These are phyloP conservation scores for Eimeria falciformis DNA, from an alignment of 169 alveolate genomes.

Conservation along the genomic window DNA sequence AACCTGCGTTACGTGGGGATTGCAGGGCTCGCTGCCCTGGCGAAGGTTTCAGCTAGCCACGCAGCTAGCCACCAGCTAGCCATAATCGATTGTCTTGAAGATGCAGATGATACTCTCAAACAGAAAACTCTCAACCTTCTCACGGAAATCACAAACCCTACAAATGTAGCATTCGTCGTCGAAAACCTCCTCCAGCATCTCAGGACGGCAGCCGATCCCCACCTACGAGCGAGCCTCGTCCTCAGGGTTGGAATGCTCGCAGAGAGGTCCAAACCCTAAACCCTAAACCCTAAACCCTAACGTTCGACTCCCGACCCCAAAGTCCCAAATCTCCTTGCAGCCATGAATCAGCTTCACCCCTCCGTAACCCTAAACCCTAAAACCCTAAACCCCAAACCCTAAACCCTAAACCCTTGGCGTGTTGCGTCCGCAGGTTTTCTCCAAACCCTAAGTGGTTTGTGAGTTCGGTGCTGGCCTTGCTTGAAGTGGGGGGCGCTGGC, in stretches of 20 bases:
- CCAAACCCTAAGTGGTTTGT: slow-evolving; percentile 46
- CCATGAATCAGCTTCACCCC: background rate
- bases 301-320: slow-evolving; percentile 85
- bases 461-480: slow-evolving; percentile 17
- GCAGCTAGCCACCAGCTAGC: slow-evolving; percentile 95
- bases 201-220: slow-evolving; percentile 89
- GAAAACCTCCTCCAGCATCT: slow-evolving; percentile 91
- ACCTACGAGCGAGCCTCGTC: slow-evolving; percentile 90
- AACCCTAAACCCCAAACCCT: too few relatives aligned
- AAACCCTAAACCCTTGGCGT: slow-evolving; percentile 1
- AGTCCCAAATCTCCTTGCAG: slow-evolving; percentile 85
- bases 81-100: slow-evolving; percentile 97
- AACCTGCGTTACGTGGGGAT: slow-evolving; percentile 95
- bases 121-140: slow-evolving; percentile 94
- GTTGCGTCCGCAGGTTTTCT: slow-evolving; percentile 11
- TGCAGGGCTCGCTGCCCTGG: slow-evolving; percentile 91
- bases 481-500: slow-evolving; percentile 25
- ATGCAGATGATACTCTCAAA: slow-evolving; percentile 96
- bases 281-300: slow-evolving; percentile 85
- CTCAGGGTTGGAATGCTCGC: slow-evolving; percentile 88
- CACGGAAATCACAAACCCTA: slow-evolving; percentile 93
- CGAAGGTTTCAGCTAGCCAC: slow-evolving; percentile 90
- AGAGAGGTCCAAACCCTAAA: slow-evolving; percentile 88
- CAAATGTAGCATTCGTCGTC: slow-evolving; percentile 94
- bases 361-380: background rate